Base-by-base conservation (phyloP, 257 asterid species). In the Apocynum venetum region DNA sequence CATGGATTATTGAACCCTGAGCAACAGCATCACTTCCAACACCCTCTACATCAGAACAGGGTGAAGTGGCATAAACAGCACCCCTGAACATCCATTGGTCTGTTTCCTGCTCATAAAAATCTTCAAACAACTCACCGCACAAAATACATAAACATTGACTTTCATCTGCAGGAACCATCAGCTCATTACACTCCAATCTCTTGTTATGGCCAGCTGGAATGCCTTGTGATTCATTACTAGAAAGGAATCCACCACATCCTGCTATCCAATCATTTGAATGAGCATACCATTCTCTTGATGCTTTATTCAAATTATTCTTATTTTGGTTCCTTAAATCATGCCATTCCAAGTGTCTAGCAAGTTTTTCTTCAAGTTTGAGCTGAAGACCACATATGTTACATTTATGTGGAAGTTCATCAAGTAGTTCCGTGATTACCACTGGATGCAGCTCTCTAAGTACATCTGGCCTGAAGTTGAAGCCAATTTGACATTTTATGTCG, bases 51-150 rank as follows among this genome's bases (percentile, higher is more conserved):
- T 82, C 85, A 46, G 41, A 75, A 15, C 76, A 66, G 35, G 88
- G 86, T 44, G 51, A 71, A 66, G 80, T 83, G 83, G 88, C 81
- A 82, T 89, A 89, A 78, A 86, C 85, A 81, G 97, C 96, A 76
- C 93, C 98, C 84, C 78, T 87, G 85, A 89, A 93, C 97, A 91
- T 90, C 98, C 98, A 93, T 65, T 84, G 87, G 73, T 85, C 88
- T 65, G 75, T 84, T 82, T 88, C 93, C 72, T 72, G 86, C 38
- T 86, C 77, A 82, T 89, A 93, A 79, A 71, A 87, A 81, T 93
- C 98, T 73, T 88, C 95, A 87, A 93, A 93, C 84, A 91, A 59
- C 85, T 93, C 95, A 35, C 97, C 96, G 49, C 98, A 93, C 85
- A 93, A 81, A 81, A 91, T 77, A 80, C 98, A 93, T 13, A 92